These are phyloP conservation scores for Cercophora newfieldiana DNA, from an alignment of 495 filamentous ascomycete species.

Conservation along the genomic window DNA sequence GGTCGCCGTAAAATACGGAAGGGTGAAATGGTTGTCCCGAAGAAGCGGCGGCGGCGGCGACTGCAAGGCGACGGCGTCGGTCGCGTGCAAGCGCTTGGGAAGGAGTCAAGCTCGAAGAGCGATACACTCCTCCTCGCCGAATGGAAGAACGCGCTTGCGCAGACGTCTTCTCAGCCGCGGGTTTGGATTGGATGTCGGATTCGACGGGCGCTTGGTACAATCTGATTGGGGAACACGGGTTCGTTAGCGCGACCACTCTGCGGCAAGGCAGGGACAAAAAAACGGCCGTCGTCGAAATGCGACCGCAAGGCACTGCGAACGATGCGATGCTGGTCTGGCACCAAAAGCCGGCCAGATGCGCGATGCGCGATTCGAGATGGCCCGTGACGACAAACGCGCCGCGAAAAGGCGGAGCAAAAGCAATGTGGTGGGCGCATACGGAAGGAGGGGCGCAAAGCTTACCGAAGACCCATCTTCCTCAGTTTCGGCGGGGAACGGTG, in stretches of 20 bases:
- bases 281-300: background rate
- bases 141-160: conserved; percentile 71
- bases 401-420: conserved; percentile 16
- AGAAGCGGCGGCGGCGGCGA: conserved; percentile 22
- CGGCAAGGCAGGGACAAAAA: background rate
- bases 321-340: conserved; percentile 5
- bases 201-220: conserved; percentile 57
- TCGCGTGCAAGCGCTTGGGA: conserved; percentile 43
- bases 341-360: background rate
- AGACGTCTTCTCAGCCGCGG: conserved; percentile 48
- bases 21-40: background rate
- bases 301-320: conserved; percentile 6
- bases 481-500: conserved; percentile 8
- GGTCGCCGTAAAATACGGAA: background rate
- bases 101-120: conserved; percentile 11
- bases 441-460: conserved; percentile 38
- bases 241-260: conserved; percentile 25
- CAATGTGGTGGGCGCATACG: conserved; percentile 35
- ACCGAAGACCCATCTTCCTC: conserved; percentile 77
- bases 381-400: conserved; percentile 15
- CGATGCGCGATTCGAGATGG: conserved; percentile 19
- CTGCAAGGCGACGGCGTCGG: conserved; percentile 27
- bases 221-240: conserved; percentile 35
- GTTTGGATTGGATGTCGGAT: conserved; percentile 56
- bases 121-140: conserved; percentile 44